phyloP scores from a whole-genome alignment of 225 moss, liverwort and hornwort genomes.

The Rhytidiadelphus loreus region DNA sequence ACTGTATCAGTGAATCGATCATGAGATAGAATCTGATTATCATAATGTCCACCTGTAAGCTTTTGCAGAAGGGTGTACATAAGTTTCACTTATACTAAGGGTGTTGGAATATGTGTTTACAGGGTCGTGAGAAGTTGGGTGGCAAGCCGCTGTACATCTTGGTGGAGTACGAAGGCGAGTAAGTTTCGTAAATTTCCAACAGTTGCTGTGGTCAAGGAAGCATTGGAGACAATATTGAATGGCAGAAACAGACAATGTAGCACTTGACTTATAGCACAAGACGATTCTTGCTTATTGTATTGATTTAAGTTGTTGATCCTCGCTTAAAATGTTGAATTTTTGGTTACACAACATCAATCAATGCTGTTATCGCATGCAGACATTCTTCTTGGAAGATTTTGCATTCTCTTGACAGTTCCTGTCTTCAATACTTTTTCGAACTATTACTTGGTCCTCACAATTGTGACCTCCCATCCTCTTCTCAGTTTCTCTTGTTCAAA shows the following conservation, averaged over 20 bases:
- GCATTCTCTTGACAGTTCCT: background rate
- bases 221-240: background rate
- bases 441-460: background rate
- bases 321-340: background rate
- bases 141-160: constrained; percentile 67
- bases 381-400: background rate
- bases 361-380: background rate
- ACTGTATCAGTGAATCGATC: background rate
- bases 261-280: background rate
- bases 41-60: background rate
- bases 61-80: background rate
- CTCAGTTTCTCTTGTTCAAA: background rate
- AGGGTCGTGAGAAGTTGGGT: constrained; percentile 80
- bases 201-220: background rate
- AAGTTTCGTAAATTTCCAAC: background rate
- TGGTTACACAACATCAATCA: background rate
- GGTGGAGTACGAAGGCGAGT: constrained; percentile 82
- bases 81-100: background rate
- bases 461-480: background rate
- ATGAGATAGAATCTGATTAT: background rate
- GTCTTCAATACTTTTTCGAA: background rate
- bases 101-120: background rate
- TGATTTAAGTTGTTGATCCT: background rate
- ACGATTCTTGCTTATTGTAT: background rate
- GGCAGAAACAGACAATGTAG: background rate